Evolutionary conservation across 1,284 basidiomycete genomes (phyloP).

Genomic region (Fistulinella cinereoalba): DNA sequence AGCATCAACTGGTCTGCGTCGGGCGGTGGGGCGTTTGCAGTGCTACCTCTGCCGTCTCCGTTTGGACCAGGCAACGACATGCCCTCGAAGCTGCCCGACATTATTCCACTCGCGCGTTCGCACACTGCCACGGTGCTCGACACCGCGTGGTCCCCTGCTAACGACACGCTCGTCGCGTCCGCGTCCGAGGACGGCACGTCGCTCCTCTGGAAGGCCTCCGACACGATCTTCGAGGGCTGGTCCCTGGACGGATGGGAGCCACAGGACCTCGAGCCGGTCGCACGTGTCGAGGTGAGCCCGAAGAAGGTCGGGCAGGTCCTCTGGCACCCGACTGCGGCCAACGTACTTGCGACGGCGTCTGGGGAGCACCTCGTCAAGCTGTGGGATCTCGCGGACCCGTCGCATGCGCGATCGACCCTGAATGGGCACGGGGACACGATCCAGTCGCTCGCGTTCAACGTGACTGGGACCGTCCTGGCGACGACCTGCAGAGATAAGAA

Average conservation of each 20-base stretch:
- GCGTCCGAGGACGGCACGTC: slow-evolving; percentile 93
- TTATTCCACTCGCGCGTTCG: slow-evolving; percentile 87
- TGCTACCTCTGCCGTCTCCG: slow-evolving; percentile 83
- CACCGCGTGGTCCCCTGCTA: slow-evolving; percentile 95
- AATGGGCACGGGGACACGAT: slow-evolving; percentile 85
- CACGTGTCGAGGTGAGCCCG: slow-evolving; percentile 68
- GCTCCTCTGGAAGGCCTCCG: slow-evolving; percentile 85
- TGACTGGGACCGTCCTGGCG: slow-evolving; percentile 71
- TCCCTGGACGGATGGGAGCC: slow-evolving; percentile 79
- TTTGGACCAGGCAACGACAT: slow-evolving; percentile 56
- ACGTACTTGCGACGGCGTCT: slow-evolving; percentile 84
- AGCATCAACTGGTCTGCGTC: slow-evolving; percentile 95
- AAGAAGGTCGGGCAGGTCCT: slow-evolving; percentile 93
- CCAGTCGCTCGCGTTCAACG: slow-evolving; percentile 84
- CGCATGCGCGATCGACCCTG: slow-evolving; percentile 62
- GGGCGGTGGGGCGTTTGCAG: slow-evolving; percentile 93
- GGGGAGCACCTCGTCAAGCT: slow-evolving; percentile 89
- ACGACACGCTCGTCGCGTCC: slow-evolving; percentile 87
- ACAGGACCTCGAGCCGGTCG: slow-evolving; percentile 80
- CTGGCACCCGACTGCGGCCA: slow-evolving; percentile 90
- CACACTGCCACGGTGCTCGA: slow-evolving; percentile 88
- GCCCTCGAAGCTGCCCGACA: slow-evolving; percentile 85
- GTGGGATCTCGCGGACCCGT: slow-evolving; percentile 81
- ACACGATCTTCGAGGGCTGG: slow-evolving; percentile 80
- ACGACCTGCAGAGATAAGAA: slow-evolving; percentile 93